These are phyloP conservation scores for Calonectria pauciramosa DNA, from an alignment of 2,329 filamentous ascomycete genomes.

Conservation along the genomic window DNA sequence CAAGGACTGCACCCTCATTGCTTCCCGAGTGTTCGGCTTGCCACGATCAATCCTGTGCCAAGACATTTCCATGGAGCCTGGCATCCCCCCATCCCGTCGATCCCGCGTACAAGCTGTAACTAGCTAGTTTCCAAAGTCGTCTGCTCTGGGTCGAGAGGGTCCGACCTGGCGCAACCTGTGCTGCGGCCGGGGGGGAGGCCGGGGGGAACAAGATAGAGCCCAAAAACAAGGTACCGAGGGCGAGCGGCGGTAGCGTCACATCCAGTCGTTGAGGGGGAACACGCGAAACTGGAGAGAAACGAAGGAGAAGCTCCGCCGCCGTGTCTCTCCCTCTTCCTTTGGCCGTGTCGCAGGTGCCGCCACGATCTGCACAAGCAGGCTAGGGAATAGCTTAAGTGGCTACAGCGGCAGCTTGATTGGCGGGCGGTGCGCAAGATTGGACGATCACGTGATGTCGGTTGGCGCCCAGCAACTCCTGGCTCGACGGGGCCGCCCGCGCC, in stretches of 20 bases:
- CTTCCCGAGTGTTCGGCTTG: not conserved
- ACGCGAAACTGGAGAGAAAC: conserved; percentile 21
- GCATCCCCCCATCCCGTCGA: conserved; percentile 2
- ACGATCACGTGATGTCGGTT: conserved; percentile 23
- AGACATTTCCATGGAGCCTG: not conserved
- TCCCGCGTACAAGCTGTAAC: conserved; percentile 11
- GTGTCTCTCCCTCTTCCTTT: not conserved
- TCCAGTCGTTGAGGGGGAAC: conserved; percentile 11
- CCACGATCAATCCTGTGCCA: conserved; percentile 12
- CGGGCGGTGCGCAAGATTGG: not conserved
- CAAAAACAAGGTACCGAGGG: not conserved
- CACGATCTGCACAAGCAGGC: conserved; percentile 21
- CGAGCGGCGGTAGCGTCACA: conserved; percentile 6
- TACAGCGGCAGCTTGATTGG: conserved; percentile 23
- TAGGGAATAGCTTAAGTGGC: conserved; percentile 20
- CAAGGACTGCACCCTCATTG: conserved; percentile 11
- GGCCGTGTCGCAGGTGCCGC: conserved; percentile 23
- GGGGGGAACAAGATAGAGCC: not conserved
- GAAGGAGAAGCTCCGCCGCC: not conserved
- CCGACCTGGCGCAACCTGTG: not conserved
- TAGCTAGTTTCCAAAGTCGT: conserved; percentile 3
- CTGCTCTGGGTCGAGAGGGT: not conserved
- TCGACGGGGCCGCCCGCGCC: conserved; percentile 10
- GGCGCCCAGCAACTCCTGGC: conserved; percentile 11
- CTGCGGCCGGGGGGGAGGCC: not conserved